phyloP scores from a whole-genome alignment of 1,139 yeast species.

The Nematodospora anomalae region DNA sequence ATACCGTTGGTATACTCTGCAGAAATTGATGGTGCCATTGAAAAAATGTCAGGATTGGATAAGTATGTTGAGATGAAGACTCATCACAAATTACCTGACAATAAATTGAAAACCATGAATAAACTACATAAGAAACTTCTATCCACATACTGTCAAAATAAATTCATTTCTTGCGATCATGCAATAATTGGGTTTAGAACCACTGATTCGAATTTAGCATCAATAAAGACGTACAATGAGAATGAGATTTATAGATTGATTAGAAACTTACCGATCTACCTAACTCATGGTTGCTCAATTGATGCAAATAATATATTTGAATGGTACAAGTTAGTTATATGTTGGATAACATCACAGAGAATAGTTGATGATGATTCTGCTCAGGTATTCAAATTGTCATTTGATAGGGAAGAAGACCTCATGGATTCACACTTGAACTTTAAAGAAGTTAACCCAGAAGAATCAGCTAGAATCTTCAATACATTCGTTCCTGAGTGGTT shows the following conservation, averaged over 20 bases:
- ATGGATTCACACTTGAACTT: constrained; percentile 12
- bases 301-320: constrained; percentile 17
- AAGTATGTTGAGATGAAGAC: constrained; percentile 27
- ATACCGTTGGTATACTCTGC: constrained; percentile 22
- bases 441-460: constrained; percentile 3
- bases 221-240: constrained; percentile 20
- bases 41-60: constrained; percentile 10
- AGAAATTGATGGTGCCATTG: constrained; percentile 24
- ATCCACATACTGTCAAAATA: constrained; percentile 25
- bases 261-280: constrained; percentile 16
- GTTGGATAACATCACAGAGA: constrained; percentile 14
- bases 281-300: constrained; percentile 15
- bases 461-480: constrained; percentile 13
- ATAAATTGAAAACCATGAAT: constrained; percentile 14
- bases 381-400: constrained; percentile 10
- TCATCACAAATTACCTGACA: constrained; percentile 15
- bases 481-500: constrained; percentile 21
- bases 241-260: constrained; percentile 17
- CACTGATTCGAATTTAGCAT: constrained; percentile 18
- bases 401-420: constrained; percentile 10
- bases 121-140: constrained; percentile 18
- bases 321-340: constrained; percentile 21
- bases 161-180: constrained; percentile 19
- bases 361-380: constrained; percentile 5
- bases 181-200: constrained; percentile 24